These are phyloP conservation scores for Penicillium macrosclerotiorum DNA, from an alignment of 495 filamentous ascomycete genomes.

Conservation along the genomic window DNA sequence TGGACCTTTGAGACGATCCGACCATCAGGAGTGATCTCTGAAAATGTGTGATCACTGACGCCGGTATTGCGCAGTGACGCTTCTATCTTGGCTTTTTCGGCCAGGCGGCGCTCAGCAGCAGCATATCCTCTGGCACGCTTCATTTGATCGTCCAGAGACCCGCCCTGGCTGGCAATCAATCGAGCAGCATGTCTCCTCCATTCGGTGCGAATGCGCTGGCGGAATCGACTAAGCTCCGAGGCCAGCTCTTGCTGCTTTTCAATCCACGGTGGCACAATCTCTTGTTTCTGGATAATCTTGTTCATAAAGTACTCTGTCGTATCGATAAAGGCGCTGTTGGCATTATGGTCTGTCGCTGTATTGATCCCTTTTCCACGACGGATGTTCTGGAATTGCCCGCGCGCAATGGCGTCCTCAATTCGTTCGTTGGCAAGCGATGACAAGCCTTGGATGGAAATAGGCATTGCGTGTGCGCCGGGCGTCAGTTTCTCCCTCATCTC, in stretches of 20 bases:
- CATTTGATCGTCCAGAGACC: conserved; percentile 75
- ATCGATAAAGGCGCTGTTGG: conserved; percentile 86
- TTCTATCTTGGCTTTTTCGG: conserved; percentile 44
- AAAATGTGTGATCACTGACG: conserved; percentile 6
- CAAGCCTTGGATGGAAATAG: conserved; percentile 74
- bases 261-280: conserved; percentile 64
- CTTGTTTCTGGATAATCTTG: conserved; percentile 95
- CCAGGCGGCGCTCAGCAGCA: conserved; percentile 59
- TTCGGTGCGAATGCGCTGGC: conserved; percentile 69
- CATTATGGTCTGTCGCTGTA: conserved; percentile 74
- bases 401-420: conserved; percentile 90
- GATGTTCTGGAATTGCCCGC: conserved; percentile 88
- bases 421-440: conserved; percentile 85
- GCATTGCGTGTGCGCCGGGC: conserved; percentile 70
- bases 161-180: conserved; percentile 76
- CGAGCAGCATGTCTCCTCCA: conserved; percentile 86
- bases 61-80: conserved; percentile 36
- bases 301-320: conserved; percentile 99
- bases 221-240: conserved; percentile 65
- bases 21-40: conserved; percentile 26
- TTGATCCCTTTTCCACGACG: conserved; percentile 70
- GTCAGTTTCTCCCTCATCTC: conserved; percentile 80
- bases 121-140: conserved; percentile 70
- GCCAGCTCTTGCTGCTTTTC: conserved; percentile 95
- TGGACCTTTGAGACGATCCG: conserved; percentile 17